Conservation (phyloP, 768 basidiomycete species). For the Boletus reticuloceps region DNA sequence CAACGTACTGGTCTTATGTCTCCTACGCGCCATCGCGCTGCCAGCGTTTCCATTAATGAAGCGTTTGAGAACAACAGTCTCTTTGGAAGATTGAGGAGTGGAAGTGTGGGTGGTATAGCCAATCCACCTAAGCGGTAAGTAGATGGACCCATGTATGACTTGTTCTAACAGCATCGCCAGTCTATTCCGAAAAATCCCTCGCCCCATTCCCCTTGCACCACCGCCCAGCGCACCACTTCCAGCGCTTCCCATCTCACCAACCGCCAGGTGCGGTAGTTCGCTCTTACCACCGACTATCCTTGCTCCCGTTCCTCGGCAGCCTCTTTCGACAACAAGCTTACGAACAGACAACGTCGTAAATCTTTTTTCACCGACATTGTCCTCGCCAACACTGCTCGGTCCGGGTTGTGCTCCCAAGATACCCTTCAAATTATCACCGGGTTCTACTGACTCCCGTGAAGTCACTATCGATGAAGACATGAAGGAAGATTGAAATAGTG, state of each 20-base stretch:
- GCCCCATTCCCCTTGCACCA: conserved; percentile 23
- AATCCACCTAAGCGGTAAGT: conserved; percentile 33
- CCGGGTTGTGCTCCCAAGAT: conserved; percentile 9
- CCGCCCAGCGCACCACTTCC: conserved; percentile 31
- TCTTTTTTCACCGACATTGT: neutral
- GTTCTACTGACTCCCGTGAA: conserved; percentile 2
- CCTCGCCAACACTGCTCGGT: conserved; percentile 7
- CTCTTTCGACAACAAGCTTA: conserved; percentile 10
- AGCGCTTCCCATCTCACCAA: conserved; percentile 25
- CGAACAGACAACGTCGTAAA: neutral
- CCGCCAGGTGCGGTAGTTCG: conserved; percentile 8
- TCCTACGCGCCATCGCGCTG: conserved; percentile 43
- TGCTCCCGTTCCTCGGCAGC: conserved; percentile 16
- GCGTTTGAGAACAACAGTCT: conserved; percentile 41
- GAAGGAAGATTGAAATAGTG: conserved; percentile 15
- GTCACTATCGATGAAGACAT: conserved; percentile 18
- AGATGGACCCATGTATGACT: neutral
- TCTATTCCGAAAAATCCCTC: conserved; percentile 39
- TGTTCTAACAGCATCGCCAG: conserved; percentile 24
- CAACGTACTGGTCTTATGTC: conserved; percentile 42
- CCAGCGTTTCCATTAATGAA: conserved; percentile 39
- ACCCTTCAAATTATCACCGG: conserved; percentile 9
- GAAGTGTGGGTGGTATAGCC: conserved; percentile 41
- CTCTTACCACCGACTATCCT: conserved; percentile 21
- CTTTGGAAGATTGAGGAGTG: conserved; percentile 54